Evolutionary conservation across 2,329 filamentous ascomycete species (phyloP).

Genomic region (Tolypocladium pustulatum): DNA sequence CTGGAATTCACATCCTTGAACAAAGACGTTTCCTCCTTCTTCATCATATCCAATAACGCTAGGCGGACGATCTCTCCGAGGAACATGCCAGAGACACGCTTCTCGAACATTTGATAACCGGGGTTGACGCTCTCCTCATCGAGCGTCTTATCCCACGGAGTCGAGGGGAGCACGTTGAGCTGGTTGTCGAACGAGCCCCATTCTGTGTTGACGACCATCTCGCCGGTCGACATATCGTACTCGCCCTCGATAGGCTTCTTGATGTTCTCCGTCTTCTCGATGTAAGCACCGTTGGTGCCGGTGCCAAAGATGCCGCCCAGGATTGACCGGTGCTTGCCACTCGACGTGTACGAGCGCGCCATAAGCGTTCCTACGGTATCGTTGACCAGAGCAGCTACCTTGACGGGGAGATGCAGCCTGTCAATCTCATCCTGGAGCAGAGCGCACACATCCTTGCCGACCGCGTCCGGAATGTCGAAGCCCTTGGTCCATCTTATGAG

Average conservation of each 20-base stretch:
- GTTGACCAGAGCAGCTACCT: slow-evolving; percentile 92
- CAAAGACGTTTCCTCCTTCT: slow-evolving; percentile 54
- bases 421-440: slow-evolving; percentile 87
- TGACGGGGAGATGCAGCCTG: slow-evolving; percentile 73
- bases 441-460: slow-evolving; percentile 90
- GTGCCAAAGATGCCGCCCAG: slow-evolving; percentile 97
- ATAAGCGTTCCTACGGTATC: slow-evolving; percentile 97
- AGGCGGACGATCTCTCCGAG: slow-evolving; percentile 85
- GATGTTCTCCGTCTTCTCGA: slow-evolving; percentile 80
- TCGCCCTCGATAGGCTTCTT: slow-evolving; percentile 63
- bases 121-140: slow-evolving; percentile 80
- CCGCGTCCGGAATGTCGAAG: slow-evolving; percentile 88
- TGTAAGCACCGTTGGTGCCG: slow-evolving; percentile 93
- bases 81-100: slow-evolving; percentile 97
- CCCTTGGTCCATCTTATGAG: slow-evolving; percentile 98
- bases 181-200: slow-evolving; percentile 98
- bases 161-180: slow-evolving; percentile 77
- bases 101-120: slow-evolving; percentile 97
- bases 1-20: slow-evolving; percentile 69
- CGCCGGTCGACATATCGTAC: slow-evolving; percentile 70
- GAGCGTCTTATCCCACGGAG: slow-evolving; percentile 68
- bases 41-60: slow-evolving; percentile 61
- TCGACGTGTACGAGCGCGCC: slow-evolving; percentile 91
- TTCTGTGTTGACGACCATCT: slow-evolving; percentile 97
- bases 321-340: slow-evolving; percentile 74